These are phyloP conservation scores for Fonsecaea multimorphosa DNA, from an alignment of 2,329 filamentous ascomycete genomes.

Conservation along the genomic window DNA sequence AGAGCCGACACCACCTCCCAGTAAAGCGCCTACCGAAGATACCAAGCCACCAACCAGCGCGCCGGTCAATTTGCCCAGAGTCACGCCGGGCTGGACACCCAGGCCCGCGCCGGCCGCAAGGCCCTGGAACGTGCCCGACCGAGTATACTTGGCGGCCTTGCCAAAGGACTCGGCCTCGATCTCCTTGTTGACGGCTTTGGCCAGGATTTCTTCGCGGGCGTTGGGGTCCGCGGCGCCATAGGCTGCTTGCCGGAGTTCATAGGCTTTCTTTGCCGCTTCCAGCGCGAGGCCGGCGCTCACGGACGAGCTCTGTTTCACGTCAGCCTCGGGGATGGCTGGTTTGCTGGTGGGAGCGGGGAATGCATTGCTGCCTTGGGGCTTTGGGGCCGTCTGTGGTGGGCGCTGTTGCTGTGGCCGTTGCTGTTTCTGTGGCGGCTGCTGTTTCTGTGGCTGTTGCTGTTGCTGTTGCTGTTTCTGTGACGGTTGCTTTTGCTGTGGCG, in stretches of 20 bases:
- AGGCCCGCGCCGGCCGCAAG: slow-evolving; percentile 49
- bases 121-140: slow-evolving; percentile 49
- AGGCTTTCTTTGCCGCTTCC: slow-evolving; percentile 47
- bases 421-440: slow-evolving; percentile 1
- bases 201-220: slow-evolving; percentile 48
- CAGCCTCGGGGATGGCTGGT: slow-evolving; percentile 43
- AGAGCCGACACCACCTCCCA: slow-evolving; percentile 29
- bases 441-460: not conserved
- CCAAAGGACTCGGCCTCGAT: slow-evolving; percentile 51
- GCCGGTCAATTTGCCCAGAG: slow-evolving; percentile 27
- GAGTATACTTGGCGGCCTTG: slow-evolving; percentile 50
- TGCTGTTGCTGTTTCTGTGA: slow-evolving; percentile 3
- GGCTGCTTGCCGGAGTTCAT: slow-evolving; percentile 49
- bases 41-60: slow-evolving; percentile 29
- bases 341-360: slow-evolving; percentile 16
- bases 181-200: slow-evolving; percentile 49
- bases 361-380: slow-evolving; percentile 9
- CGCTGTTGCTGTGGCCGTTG: slow-evolving; percentile 4
- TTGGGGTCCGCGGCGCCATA: slow-evolving; percentile 48
- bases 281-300: slow-evolving; percentile 48
- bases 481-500: not conserved
- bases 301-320: slow-evolving; percentile 49
- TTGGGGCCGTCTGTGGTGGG: not conserved
- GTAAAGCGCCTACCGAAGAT: slow-evolving; percentile 22
- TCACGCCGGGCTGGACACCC: slow-evolving; percentile 38